phyloP scores from a whole-genome alignment of 1,139 yeast species.

The Schwanniomyces etchellsii region DNA sequence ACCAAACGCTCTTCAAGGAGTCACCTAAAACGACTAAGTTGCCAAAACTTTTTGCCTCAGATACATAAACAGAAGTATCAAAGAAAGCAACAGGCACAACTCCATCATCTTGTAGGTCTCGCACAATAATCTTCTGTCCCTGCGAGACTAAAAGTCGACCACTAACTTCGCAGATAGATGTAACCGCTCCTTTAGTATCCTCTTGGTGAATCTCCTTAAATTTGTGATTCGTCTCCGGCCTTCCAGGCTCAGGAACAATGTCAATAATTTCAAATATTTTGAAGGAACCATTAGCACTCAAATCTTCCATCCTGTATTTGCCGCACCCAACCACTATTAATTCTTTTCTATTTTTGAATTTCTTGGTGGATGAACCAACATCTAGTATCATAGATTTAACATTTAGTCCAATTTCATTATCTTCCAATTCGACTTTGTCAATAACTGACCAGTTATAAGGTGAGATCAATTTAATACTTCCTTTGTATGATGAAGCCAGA shows the following conservation, averaged over 20 bases:
- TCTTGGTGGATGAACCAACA: conserved; percentile 40
- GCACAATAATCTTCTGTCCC: conserved; percentile 78
- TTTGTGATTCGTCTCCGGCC: conserved; percentile 78
- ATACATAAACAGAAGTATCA: conserved; percentile 74
- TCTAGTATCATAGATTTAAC: conserved; percentile 58
- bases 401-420: conserved; percentile 60
- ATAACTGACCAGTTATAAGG: conserved; percentile 75
- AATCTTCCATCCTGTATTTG: conserved; percentile 73
- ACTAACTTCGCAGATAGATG: conserved; percentile 72
- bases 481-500: conserved; percentile 52
- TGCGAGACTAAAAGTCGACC: conserved; percentile 84
- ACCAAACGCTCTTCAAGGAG: conserved; percentile 70
- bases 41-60: conserved; percentile 79
- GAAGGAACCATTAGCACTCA: conserved; percentile 76
- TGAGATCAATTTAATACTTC: conserved; percentile 61
- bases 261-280: conserved; percentile 71
- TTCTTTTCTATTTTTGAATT: conserved; percentile 58
- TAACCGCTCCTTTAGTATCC: conserved; percentile 79
- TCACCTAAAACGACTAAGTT: conserved; percentile 79
- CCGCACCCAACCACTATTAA: conserved; percentile 78
- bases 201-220: conserved; percentile 74
- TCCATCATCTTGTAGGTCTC: conserved; percentile 81
- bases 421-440: conserved; percentile 61
- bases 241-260: conserved; percentile 86
- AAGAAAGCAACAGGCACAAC: conserved; percentile 91